These are phyloP conservation scores for Blastocystis sp. DNA, from an alignment of 352 stramenopile species.

Conservation along the genomic window DNA sequence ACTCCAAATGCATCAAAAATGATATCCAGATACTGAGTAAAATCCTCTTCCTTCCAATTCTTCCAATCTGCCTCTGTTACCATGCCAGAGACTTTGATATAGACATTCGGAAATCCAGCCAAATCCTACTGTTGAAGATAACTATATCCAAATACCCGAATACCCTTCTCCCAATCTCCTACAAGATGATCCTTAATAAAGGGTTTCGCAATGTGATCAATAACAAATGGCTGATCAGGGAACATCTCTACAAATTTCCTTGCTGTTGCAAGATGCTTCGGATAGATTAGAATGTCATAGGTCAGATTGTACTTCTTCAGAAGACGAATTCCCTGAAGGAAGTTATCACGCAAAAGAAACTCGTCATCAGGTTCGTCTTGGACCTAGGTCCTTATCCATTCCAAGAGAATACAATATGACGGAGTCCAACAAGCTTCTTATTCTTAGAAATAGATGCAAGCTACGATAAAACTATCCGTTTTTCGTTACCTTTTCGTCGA, in stretches of 20 bases:
- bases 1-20: constrained; percentile 59
- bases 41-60: constrained; percentile 62
- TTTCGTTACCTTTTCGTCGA: constrained; percentile 21
- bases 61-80: constrained; percentile 58
- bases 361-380: constrained; percentile 59
- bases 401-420: constrained; percentile 18
- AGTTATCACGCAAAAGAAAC: constrained; percentile 37
- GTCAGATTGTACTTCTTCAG: constrained; percentile 62
- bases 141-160: background rate
- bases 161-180: constrained; percentile 51
- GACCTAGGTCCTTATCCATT: background rate
- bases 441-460: constrained; percentile 24
- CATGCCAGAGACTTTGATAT: constrained; percentile 59
- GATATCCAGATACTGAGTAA: constrained; percentile 54
- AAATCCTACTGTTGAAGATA: constrained; percentile 23
- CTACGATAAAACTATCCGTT: background rate
- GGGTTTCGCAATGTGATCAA: constrained; percentile 60
- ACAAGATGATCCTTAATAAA: constrained; percentile 62
- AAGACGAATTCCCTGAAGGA: constrained; percentile 20
- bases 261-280: constrained; percentile 42
- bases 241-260: constrained; percentile 38
- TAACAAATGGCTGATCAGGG: constrained; percentile 58
- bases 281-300: constrained; percentile 60
- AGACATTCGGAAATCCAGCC: constrained; percentile 48
- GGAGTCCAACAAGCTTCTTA: constrained; percentile 30